phyloP scores from a whole-genome alignment of 2,329 filamentous ascomycete species.

The Calonectria pseudoturangicola region DNA sequence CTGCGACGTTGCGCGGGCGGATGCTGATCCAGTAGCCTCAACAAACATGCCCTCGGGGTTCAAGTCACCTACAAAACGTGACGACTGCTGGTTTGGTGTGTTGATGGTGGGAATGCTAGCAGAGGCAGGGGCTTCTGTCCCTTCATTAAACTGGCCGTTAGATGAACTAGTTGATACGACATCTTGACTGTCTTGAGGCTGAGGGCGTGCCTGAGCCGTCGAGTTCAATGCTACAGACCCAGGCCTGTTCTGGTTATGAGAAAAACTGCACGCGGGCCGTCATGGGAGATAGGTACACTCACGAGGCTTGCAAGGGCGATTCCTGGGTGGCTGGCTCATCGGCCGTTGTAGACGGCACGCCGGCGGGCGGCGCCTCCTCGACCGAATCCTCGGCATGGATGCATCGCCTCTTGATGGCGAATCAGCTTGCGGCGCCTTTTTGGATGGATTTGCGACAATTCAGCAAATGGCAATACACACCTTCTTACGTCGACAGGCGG shows the following conservation, averaged over 20 bases:
- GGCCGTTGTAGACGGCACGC: slow-evolving; percentile 34
- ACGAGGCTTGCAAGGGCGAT: slow-evolving; percentile 57
- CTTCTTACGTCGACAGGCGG: slow-evolving; percentile 73
- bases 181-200: slow-evolving; percentile 38
- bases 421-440: not conserved
- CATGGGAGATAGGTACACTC: slow-evolving; percentile 48
- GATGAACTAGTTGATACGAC: slow-evolving; percentile 26
- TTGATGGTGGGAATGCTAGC: slow-evolving; percentile 42
- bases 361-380: slow-evolving; percentile 49
- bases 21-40: slow-evolving; percentile 67
- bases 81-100: slow-evolving; percentile 55
- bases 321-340: slow-evolving; percentile 54
- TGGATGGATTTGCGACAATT: slow-evolving; percentile 4
- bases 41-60: slow-evolving; percentile 77
- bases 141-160: slow-evolving; percentile 41
- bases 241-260: slow-evolving; percentile 42
- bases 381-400: slow-evolving; percentile 62
- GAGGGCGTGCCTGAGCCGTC: slow-evolving; percentile 34
- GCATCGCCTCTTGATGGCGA: slow-evolving; percentile 63
- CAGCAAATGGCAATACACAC: slow-evolving; percentile 53
- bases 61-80: slow-evolving; percentile 74
- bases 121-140: slow-evolving; percentile 32
- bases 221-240: slow-evolving; percentile 29
- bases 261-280: not conserved
- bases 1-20: slow-evolving; percentile 61